phyloP scores from a whole-genome alignment of 345 rosid species.

The Gossypium mustelinum region DNA sequence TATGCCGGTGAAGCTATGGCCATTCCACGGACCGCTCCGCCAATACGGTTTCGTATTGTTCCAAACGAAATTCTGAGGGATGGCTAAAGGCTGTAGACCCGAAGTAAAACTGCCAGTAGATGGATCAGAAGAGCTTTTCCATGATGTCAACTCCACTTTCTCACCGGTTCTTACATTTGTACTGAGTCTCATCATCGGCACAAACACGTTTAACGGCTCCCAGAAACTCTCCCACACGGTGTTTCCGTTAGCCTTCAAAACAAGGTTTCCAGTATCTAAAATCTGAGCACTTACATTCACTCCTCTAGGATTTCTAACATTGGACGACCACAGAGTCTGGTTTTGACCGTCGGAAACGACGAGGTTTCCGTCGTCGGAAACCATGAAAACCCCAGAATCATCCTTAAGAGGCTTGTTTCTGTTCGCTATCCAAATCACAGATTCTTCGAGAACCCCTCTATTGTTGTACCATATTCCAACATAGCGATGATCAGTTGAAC shows the following conservation, averaged over 20 bases:
- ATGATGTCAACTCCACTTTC: conserved; percentile 35
- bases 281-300: conserved; percentile 37
- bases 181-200: conserved; percentile 37
- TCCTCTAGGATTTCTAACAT: conserved; percentile 21
- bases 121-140: conserved; percentile 54
- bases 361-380: conserved; percentile 46
- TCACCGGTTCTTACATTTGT: conserved; percentile 24
- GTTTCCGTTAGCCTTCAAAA: conserved; percentile 22
- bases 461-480: conserved; percentile 53
- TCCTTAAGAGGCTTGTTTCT: conserved; percentile 38
- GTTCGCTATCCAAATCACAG: conserved; percentile 56
- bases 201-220: conserved; percentile 31
- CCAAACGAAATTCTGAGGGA: conserved; percentile 42
- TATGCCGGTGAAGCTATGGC: conserved; percentile 37
- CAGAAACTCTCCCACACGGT: conserved; percentile 61
- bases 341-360: conserved; percentile 35
- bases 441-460: conserved; percentile 12
- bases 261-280: conserved; percentile 47
- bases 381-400: conserved; percentile 38
- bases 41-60: conserved; percentile 33
- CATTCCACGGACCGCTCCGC: conserved; percentile 66
- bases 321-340: conserved; percentile 51
- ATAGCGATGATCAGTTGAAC: conserved; percentile 34
- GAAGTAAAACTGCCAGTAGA: conserved; percentile 39
- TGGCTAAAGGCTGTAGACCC: conserved; percentile 24